Conservation (phyloP, 805 yeast species). For the Suhomyces faveliae region DNA sequence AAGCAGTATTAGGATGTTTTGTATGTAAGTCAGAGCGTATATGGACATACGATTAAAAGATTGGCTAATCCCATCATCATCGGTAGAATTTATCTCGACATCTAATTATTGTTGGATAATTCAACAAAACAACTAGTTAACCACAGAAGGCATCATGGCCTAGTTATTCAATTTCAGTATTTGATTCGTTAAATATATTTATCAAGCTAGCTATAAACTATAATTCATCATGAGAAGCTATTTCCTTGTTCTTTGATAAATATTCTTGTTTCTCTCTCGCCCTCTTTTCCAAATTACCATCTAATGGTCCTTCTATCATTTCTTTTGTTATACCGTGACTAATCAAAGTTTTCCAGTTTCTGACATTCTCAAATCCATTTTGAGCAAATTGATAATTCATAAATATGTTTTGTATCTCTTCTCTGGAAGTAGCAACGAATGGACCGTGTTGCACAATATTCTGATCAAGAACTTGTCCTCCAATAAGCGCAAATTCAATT, state of each 20-base stretch:
- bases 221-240: not conserved
- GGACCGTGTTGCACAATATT: constrained; percentile 89
- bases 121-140: no score
- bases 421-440: constrained; percentile 73
- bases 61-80: no score
- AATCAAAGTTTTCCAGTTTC: constrained; percentile 54
- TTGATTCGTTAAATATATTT: no score
- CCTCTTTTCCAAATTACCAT: constrained; percentile 35
- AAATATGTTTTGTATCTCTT: constrained; percentile 67
- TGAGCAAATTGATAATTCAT: constrained; percentile 65
- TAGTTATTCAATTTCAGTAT: no score
- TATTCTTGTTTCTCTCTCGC: constrained; percentile 18
- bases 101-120: no score
- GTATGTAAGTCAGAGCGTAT: no score
- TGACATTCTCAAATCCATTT: constrained; percentile 70
- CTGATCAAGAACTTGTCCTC: constrained; percentile 74
- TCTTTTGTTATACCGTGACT: constrained; percentile 43
- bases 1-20: no score
- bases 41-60: no score
- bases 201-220: not conserved
- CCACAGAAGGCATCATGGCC: no score
- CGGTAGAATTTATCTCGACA: no score
- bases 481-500: constrained; percentile 67
- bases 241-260: not conserved
- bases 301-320: constrained; percentile 39